Percentiles rank a stretch among this genome's conserved stretches.
These are phyloP conservation scores for Parietaria judaica DNA, from an alignment of 306 rosid species.

Conservation along the genomic window DNA sequence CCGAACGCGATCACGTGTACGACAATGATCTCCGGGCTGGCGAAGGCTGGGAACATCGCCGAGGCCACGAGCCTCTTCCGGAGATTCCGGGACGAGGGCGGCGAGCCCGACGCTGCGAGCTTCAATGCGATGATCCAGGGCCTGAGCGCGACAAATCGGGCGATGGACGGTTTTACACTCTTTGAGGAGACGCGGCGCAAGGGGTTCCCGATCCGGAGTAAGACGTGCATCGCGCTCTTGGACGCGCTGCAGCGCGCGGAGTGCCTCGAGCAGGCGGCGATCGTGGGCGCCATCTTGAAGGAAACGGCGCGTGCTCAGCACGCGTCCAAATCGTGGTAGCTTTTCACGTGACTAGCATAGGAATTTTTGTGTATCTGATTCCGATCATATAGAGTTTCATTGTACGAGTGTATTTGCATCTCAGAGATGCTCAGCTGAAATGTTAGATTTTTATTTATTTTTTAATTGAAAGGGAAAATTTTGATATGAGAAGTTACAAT, in stretches of 20 bases:
- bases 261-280: constrained; percentile 87
- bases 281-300: constrained; percentile 79
- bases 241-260: constrained; percentile 87
- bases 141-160: constrained; percentile 60
- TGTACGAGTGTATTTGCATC: not conserved
- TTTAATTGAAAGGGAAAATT: no score
- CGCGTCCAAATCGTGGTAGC: constrained; percentile 62
- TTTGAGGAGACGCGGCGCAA: constrained; percentile 79
- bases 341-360: not conserved
- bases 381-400: not conserved
- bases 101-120: constrained; percentile 70
- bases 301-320: constrained; percentile 87
- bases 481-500: no score
- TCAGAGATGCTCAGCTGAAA: constrained; percentile 4
- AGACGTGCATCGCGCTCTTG: constrained; percentile 77
- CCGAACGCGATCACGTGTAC: constrained; percentile 75
- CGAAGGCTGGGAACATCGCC: constrained; percentile 71
- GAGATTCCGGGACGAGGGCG: constrained; percentile 69
- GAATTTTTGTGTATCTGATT: not conserved
- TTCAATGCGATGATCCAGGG: constrained; percentile 88
- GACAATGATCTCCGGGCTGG: constrained; percentile 86
- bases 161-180: constrained; percentile 70
- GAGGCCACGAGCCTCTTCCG: constrained; percentile 67
- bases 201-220: constrained; percentile 61
- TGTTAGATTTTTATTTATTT: no score